Conservation (phyloP, 1,284 basidiomycete genomes). For the Boletellus sp. region DNA sequence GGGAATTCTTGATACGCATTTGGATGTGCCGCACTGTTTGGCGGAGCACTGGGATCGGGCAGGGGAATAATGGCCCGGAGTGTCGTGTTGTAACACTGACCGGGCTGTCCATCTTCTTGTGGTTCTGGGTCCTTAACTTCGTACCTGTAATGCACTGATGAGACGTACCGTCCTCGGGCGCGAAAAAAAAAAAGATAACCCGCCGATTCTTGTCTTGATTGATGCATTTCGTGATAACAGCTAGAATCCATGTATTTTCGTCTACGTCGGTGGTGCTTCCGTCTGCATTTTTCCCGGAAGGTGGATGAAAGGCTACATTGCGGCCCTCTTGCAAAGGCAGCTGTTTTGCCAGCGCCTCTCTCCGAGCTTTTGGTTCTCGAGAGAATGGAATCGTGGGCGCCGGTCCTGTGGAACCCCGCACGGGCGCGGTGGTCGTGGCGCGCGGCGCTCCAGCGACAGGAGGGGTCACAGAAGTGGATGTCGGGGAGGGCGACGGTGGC, state of each 20-base stretch:
- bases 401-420: slow-evolving; percentile 54
- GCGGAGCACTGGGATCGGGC: slow-evolving; percentile 62
- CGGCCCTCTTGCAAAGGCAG: slow-evolving; percentile 66
- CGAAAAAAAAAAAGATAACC: slow-evolving; percentile 1
- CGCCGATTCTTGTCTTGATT: slow-evolving; percentile 67
- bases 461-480: slow-evolving; percentile 38
- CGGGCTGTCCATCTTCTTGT: slow-evolving; percentile 71
- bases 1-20: slow-evolving; percentile 68
- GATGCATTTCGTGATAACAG: slow-evolving; percentile 66
- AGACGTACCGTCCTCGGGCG: not conserved
- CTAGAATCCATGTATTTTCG: slow-evolving; percentile 77
- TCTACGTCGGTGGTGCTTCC: slow-evolving; percentile 48
- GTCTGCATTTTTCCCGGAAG: slow-evolving; percentile 47
- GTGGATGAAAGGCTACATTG: slow-evolving; percentile 77
- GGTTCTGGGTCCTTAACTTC: slow-evolving; percentile 80
- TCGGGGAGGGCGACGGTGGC: slow-evolving; percentile 59
- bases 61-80: slow-evolving; percentile 70
- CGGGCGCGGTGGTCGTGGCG: slow-evolving; percentile 44
- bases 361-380: slow-evolving; percentile 63
- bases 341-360: slow-evolving; percentile 57
- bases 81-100: slow-evolving; percentile 67
- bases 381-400: slow-evolving; percentile 50
- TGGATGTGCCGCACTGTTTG: slow-evolving; percentile 58
- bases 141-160: slow-evolving; percentile 46
- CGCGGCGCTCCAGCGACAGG: slow-evolving; percentile 40